Evolutionary conservation across 768 basidiomycete genomes (phyloP).

Genomic region (Ramaria sp.): DNA sequence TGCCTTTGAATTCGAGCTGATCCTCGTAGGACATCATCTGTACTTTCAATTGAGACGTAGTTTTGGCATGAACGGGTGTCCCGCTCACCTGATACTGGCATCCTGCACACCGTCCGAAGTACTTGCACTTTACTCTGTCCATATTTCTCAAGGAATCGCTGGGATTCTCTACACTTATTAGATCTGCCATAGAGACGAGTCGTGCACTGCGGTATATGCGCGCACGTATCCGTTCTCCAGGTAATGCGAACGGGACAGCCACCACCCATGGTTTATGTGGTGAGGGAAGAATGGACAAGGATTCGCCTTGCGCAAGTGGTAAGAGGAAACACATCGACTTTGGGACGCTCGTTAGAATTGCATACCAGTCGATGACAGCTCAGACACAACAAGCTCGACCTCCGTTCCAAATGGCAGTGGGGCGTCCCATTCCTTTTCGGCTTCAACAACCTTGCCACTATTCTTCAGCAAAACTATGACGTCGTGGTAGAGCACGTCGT

Average conservation of each 20-base stretch:
- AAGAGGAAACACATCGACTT: background rate
- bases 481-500: constrained; percentile 70
- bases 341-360: background rate
- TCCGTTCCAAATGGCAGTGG: constrained; percentile 54
- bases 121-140: constrained; percentile 60
- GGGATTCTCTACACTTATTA: constrained; percentile 53
- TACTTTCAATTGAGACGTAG: background rate
- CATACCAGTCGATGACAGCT: constrained; percentile 53
- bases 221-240: constrained; percentile 69
- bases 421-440: constrained; percentile 42
- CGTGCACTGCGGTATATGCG: constrained; percentile 61
- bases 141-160: constrained; percentile 59
- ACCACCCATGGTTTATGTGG: constrained; percentile 64
- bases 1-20: constrained; percentile 80
- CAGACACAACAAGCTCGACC: constrained; percentile 54
- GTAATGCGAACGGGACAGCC: constrained; percentile 74
- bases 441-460: constrained; percentile 37
- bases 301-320: constrained; percentile 44
- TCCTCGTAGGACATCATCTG: constrained; percentile 82
- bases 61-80: background rate
- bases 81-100: constrained; percentile 77
- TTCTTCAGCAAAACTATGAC: constrained; percentile 55
- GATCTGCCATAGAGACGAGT: constrained; percentile 67
- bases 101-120: constrained; percentile 84
- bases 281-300: constrained; percentile 43